Evolutionary conservation across 2,329 filamentous ascomycete genomes (phyloP).

Genomic region (Neonectria magnoliae): DNA sequence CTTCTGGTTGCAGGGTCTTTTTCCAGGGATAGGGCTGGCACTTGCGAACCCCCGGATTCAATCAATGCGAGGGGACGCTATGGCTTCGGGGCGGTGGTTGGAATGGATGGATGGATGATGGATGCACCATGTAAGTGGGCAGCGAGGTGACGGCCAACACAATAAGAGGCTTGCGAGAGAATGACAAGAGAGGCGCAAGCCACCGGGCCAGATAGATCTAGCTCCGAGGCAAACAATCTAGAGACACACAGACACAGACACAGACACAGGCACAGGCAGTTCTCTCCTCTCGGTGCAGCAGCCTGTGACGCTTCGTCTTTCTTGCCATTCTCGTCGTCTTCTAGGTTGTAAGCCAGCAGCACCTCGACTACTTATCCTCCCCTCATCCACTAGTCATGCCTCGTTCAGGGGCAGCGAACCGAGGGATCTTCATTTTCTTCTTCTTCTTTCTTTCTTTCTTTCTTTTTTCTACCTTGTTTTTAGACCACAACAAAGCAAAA

Average conservation of each 20-base stretch:
- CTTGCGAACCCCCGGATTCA: neutral
- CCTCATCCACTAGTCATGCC: constrained; percentile 7
- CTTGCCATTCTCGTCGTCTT: neutral
- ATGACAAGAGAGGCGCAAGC: neutral
- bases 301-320: neutral
- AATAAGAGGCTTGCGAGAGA: neutral
- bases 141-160: neutral
- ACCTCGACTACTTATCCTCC: neutral
- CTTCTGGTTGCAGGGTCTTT: neutral
- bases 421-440: neutral
- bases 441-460: neutral
- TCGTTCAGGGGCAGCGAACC: constrained; percentile 5
- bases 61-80: neutral
- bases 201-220: neutral
- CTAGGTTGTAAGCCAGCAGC: neutral
- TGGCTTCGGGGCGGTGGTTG: neutral
- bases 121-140: neutral
- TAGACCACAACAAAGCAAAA: neutral
- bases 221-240: neutral
- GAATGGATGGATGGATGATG: neutral
- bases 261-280: neutral
- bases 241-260: neutral
- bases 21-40: neutral
- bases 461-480: neutral
- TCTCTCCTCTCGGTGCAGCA: neutral